Base-by-base conservation (phyloP, 2,329 filamentous ascomycete genomes). In the Aspergillus aculeatus region DNA sequence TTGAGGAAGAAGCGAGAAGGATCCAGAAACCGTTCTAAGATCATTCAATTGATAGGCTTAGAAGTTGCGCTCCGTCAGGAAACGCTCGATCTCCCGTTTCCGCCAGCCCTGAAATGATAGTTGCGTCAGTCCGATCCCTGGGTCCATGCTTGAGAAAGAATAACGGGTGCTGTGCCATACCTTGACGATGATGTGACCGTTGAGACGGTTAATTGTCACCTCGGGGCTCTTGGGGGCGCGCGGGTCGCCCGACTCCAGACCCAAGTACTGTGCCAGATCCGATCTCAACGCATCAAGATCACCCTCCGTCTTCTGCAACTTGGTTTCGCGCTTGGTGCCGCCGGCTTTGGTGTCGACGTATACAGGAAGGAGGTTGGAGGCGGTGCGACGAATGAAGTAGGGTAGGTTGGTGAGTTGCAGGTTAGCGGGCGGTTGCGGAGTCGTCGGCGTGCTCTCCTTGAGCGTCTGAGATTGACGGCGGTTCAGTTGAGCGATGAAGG, bases 301-400 rank as follows among this genome's bases (percentile, higher is more conserved):
- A 16, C 95, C 95, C 59, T 91, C 86, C 53, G 94, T 83, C 76
- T 90, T 92, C 74, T 92, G 89, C 58, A 99, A 78, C 58, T 86
- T 76, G 5, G 94, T 96, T 69, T 90, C 77, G 68, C 87, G 85
- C 71, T 87, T 82, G 65, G 90, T 95, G 14, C 91, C 91, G 55
- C 92, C 92, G 12, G 86, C 83, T 79, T 91, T 93, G 64, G 78
- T 80, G 65, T 86, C 81, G 16, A 87, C 81, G 78, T 98, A 99
- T 49, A 98, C 84, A 24, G 91, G 87, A 2, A 95, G 80, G 65
- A 91, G 86, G 51, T 86, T 84, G 41, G 85, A 88, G 1, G 82
- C 78, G 3, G 91, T 94, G 62, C 92, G 88, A 54, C 81, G 81
- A 64, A 98, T 83, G 68, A 87, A 83, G 80, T 92, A 96, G 11